Evolutionary conservation across 163 green algal genomes (phyloP), one percentile per base, ranked within the genome.

Genomic region (Botryococcus braunii): DNA sequence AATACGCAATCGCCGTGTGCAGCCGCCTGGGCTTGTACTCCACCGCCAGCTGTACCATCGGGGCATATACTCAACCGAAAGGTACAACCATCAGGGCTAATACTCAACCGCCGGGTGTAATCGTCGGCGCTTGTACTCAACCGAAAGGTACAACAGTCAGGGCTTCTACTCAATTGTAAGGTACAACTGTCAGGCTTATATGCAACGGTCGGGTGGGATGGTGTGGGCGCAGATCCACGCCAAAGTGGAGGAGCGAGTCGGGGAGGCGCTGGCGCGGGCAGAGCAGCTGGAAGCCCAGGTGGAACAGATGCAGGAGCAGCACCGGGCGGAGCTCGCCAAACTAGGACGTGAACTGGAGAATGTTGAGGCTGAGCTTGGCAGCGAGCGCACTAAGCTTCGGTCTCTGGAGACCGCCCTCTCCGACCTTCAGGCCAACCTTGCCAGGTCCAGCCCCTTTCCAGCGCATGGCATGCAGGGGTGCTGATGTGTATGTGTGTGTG

Each of bases 161-260:
- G 43, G 13, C 43, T 17, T 27, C 13, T 52, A 52, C 43, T 17
- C 13, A 52, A 52, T 27, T 52, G 13, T 52, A 13, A 17, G 13
- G 43, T 27, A 17, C 13, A 27, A 13, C 13, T 52, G 43, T 13
- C 43, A 52, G 13, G 43, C 43, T 17, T 17, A 27, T 13, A 17
- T 52, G 43, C 43, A 52, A 17, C 43, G 17, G 43, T 25, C 6
- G 17, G 17, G 39, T 5, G 55, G 7, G 36, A 21, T 11, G 38
- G 5, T 55, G 62, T 65, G 9, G n/a, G 23, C 50, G 38, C 73
- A 85, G 79, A 72, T 85, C 35, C 75, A 74, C 0, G 74, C 67
- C 4, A 76, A 69, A 5, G 77, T 86, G 0, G 72, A 83, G 69
- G 67, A 75, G 46, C 68, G 72, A 5, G 77, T 86, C 29, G 39